Evolutionary conservation across 192 early-diverging fungal species (phyloP).

Genomic region (Coemansia erecta): DNA sequence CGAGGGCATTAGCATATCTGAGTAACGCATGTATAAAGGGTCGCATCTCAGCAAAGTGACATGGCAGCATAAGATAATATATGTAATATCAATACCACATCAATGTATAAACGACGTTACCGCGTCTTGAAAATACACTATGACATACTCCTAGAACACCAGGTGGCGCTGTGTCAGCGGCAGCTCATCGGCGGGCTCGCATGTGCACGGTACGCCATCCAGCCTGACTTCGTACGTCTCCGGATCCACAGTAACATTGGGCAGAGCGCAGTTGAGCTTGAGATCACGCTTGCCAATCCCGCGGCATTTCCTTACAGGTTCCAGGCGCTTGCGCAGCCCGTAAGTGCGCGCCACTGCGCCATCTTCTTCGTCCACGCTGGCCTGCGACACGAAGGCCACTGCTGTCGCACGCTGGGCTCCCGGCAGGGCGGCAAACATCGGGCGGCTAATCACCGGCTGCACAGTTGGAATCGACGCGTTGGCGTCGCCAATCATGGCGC

Average conservation of each 20-base stretch:
- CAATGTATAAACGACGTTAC: background rate
- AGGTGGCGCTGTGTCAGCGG: conserved; percentile 66
- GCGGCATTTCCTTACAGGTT: conserved; percentile 74
- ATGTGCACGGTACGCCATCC: conserved; percentile 66
- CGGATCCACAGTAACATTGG: conserved; percentile 81
- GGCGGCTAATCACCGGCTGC: conserved; percentile 79
- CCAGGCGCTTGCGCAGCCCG: conserved; percentile 64
- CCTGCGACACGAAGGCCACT: conserved; percentile 80
- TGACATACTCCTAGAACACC: conserved; percentile 18
- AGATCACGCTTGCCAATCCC: conserved; percentile 79
- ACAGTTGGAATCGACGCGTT: conserved; percentile 96
- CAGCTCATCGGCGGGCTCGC: conserved; percentile 68
- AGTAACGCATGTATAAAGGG: no score
- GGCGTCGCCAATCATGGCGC: conserved; percentile 87
- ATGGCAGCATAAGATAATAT: background rate
- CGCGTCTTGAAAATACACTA: background rate
- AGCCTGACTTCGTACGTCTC: conserved; percentile 87
- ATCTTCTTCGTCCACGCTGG: conserved; percentile 57
- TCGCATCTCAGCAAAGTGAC: no score
- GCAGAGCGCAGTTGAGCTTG: conserved; percentile 78
- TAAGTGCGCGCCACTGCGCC: conserved; percentile 58
- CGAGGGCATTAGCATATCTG: no score
- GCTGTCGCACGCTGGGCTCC: conserved; percentile 60
- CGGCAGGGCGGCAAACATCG: conserved; percentile 79
- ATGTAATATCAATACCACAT: background rate